These are phyloP conservation scores for Neurospora sp. DNA, from an alignment of 495 filamentous ascomycete genomes.

Conservation along the genomic window DNA sequence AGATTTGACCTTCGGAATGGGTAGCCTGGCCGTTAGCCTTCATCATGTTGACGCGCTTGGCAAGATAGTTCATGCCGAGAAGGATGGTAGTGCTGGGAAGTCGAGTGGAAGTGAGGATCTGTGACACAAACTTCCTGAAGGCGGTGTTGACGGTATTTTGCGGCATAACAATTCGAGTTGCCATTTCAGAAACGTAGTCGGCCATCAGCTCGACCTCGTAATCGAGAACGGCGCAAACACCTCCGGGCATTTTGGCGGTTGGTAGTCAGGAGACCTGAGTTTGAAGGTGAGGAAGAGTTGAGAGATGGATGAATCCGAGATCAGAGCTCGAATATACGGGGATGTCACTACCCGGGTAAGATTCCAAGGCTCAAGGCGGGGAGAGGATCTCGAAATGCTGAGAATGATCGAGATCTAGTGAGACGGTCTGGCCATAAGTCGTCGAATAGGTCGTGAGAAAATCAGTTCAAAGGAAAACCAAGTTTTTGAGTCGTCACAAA, in stretches of 20 bases:
- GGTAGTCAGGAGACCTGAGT: background rate
- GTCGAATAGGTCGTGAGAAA: background rate
- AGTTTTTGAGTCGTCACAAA: background rate
- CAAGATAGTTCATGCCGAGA: constrained; percentile 82
- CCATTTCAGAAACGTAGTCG: constrained; percentile 92
- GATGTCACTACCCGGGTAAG: background rate
- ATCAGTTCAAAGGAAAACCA: background rate
- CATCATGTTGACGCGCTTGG: constrained; percentile 68
- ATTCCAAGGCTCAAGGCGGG: constrained; percentile 32
- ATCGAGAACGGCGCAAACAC: constrained; percentile 91
- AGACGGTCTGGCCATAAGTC: constrained; percentile 33
- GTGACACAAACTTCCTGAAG: constrained; percentile 90
- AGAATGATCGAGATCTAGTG: constrained; percentile 28
- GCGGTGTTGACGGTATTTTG: constrained; percentile 56
- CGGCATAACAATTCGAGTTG: constrained; percentile 68
- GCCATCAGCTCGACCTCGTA: constrained; percentile 99
- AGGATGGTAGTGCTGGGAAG: constrained; percentile 93
- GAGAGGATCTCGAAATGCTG: constrained; percentile 14
- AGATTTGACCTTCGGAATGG: constrained; percentile 62
- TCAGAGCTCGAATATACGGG: background rate
- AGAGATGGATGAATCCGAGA: background rate
- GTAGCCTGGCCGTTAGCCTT: constrained; percentile 45
- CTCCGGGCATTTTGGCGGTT: constrained; percentile 51
- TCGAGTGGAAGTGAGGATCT: constrained; percentile 88
- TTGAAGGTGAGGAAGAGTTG: background rate